These are phyloP conservation scores for Phylloporus rhodoxanthus DNA, from an alignment of 768 basidiomycete genomes.

Conservation along the genomic window DNA sequence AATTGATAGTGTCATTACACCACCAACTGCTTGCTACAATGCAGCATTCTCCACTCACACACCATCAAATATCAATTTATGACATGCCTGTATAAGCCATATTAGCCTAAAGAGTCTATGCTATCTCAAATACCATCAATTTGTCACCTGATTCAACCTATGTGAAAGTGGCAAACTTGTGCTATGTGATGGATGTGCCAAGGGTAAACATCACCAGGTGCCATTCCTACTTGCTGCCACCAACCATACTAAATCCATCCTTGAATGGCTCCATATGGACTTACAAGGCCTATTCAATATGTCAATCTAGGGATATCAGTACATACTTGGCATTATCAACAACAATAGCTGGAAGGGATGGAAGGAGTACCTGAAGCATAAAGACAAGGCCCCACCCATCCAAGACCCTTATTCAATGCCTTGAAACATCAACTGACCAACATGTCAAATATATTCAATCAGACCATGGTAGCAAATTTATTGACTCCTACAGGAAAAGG, in stretches of 20 bases:
- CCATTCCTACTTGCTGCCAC: neutral
- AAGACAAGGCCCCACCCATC: neutral
- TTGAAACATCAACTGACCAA: neutral
- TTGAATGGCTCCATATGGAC: neutral
- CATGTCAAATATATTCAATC: neutral
- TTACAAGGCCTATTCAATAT: neutral
- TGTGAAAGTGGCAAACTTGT: neutral
- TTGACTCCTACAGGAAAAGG: neutral
- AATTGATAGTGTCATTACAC: slow-evolving; percentile 4
- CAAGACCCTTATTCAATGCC: neutral
- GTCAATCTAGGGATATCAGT: slow-evolving; percentile 4
- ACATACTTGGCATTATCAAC: slow-evolving; percentile 4
- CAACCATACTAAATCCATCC: neutral
- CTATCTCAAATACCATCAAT: slow-evolving; percentile 4
- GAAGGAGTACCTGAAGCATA: slow-evolving; percentile 8
- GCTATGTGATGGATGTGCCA: slow-evolving; percentile 4
- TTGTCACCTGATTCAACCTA: slow-evolving; percentile 4
- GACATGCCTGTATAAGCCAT: slow-evolving; percentile 4
- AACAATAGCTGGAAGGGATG: slow-evolving; percentile 10
- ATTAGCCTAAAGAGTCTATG: slow-evolving; percentile 6
- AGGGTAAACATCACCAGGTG: slow-evolving; percentile 10
- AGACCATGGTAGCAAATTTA: neutral
- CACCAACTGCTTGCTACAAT: neutral
- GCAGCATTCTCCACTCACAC: neutral
- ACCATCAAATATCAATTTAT: slow-evolving; percentile 4